These are phyloP conservation scores for Psilocybe cubensis DNA, from an alignment of 768 basidiomycete genomes.

Conservation along the genomic window DNA sequence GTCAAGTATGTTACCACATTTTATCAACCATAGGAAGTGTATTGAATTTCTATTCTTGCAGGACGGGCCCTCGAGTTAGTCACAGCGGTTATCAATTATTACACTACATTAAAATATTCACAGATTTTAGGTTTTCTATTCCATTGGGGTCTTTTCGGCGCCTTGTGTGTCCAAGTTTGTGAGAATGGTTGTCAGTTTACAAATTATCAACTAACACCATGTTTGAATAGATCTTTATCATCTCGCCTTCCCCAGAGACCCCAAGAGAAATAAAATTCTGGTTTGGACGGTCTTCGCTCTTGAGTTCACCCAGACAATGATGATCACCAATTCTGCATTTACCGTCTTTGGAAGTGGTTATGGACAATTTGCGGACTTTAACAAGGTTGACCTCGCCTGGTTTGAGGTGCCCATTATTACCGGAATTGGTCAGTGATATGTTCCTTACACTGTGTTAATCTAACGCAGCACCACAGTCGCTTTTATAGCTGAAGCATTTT, in stretches of 20 bases:
- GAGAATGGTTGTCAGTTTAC: not conserved
- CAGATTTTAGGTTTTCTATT: constrained; percentile 23
- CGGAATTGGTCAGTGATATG: constrained; percentile 19
- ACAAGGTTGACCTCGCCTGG: constrained; percentile 24
- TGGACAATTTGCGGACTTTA: constrained; percentile 25
- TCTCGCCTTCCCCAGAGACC: constrained; percentile 30
- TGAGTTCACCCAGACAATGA: constrained; percentile 23
- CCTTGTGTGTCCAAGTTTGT: constrained; percentile 28
- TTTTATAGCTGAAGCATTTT: constrained; percentile 24
- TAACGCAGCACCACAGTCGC: constrained; percentile 12
- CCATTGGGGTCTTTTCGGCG: constrained; percentile 23
- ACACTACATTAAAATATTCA: too few species aligned
- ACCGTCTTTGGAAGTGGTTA: constrained; percentile 26
- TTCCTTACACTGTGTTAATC: not conserved
- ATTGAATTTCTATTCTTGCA: not conserved
- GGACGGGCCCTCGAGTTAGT: not conserved
- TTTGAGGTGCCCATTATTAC: constrained; percentile 28
- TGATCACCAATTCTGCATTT: constrained; percentile 27
- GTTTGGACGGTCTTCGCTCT: constrained; percentile 20
- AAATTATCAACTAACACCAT: not conserved
- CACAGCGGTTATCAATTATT: too few species aligned
- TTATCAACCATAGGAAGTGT: not conserved
- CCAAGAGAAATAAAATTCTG: constrained; percentile 20
- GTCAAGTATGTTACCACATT: not conserved
- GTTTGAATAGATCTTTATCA: constrained; percentile 27